These are phyloP conservation scores for Myochromella boudieri DNA, from an alignment of 768 basidiomycete genomes.

Conservation along the genomic window DNA sequence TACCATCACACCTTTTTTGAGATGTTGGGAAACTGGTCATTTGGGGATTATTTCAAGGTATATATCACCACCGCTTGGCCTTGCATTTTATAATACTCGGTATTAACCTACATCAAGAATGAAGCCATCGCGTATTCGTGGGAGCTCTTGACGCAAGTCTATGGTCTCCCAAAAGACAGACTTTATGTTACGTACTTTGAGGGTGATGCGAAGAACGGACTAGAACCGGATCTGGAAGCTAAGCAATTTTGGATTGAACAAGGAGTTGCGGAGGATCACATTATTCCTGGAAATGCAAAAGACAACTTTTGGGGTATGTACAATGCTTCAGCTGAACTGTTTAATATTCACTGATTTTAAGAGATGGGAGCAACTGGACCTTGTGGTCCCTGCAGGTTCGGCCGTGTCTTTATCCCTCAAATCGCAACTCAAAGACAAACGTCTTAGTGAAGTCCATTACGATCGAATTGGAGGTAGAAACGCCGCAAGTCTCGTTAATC, in stretches of 20 bases:
- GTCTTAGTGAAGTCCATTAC: slow-evolving; percentile 87
- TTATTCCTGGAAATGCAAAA: slow-evolving; percentile 91
- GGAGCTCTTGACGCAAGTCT: slow-evolving; percentile 90
- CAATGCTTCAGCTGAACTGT: neutral
- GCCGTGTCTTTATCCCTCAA: too few species aligned
- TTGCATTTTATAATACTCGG: slow-evolving; percentile 8
- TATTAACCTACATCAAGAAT: slow-evolving; percentile 49
- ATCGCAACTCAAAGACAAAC: neutral
- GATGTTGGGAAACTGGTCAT: slow-evolving; percentile 99
- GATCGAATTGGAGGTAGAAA: slow-evolving; percentile 98
- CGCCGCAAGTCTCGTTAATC: slow-evolving; percentile 89
- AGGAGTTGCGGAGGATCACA: slow-evolving; percentile 86
- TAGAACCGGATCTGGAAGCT: slow-evolving; percentile 89
- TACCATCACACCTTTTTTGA: slow-evolving; percentile 99
- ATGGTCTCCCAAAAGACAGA: slow-evolving; percentile 83
- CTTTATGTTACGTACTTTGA: slow-evolving; percentile 98
- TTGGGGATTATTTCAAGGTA: slow-evolving; percentile 99
- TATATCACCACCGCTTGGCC: too few species aligned
- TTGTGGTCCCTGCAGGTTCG: slow-evolving; percentile 93
- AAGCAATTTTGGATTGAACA: slow-evolving; percentile 85
- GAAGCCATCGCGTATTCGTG: slow-evolving; percentile 93
- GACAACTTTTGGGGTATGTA: slow-evolving; percentile 98
- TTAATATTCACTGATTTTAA: slow-evolving; percentile 28
- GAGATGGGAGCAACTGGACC: slow-evolving; percentile 99
- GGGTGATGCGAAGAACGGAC: slow-evolving; percentile 81